Base-by-base conservation (phyloP, 2,329 filamentous ascomycete species). In the Corinectria fuckeliana region DNA sequence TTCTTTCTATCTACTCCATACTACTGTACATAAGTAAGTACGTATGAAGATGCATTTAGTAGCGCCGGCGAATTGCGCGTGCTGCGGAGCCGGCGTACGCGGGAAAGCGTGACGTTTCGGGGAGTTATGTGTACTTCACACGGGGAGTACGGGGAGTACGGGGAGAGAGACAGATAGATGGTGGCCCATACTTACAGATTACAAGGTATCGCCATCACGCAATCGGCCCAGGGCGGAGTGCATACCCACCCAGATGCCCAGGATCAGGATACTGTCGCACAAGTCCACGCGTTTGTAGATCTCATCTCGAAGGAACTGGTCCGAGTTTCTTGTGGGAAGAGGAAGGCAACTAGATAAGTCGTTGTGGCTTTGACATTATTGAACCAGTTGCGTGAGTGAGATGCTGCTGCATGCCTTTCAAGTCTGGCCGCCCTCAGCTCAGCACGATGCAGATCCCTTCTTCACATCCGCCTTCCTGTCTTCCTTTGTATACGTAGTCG, bases 131-230 rank as follows among this genome's bases (percentile, higher is more conserved):
- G n/a, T n/a, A n/a, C n/a, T n/a, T n/a, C n/a, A n/a, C n/a, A n/a
- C n/a, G n/a, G n/a, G n/a, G n/a, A n/a, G n/a, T n/a, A n/a, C n/a
- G n/a, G n/a, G n/a, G n/a, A n/a, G n/a, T n/a, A n/a, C n/a, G n/a
- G n/a, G n/a, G n/a, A n/a, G n/a, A n/a, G n/a, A n/a, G n/a, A n/a
- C n/a, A n/a, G n/a, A n/a, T n/a, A n/a, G n/a, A n/a, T n/a, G n/a
- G n/a, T n/a, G n/a, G n/a, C n/a, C n/a, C n/a, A n/a, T n/a, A n/a
- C n/a, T n/a, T n/a, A n/a, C n/a, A n/a, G n/a, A n/a, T n/a, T n/a
- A n/a, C n/a, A n/a, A n/a, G n/a, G n/a, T 32, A 18, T 13, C 11
- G 10, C 18, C 16, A 55, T 61, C 55, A 61, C 54, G 58, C 50
- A 58, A 61, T 58, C 56, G 56, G 14, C 26, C 48, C 23, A 52